Evolutionary conservation across 192 early-diverging fungal genomes (phyloP).

Genomic region (Podila epigama): DNA sequence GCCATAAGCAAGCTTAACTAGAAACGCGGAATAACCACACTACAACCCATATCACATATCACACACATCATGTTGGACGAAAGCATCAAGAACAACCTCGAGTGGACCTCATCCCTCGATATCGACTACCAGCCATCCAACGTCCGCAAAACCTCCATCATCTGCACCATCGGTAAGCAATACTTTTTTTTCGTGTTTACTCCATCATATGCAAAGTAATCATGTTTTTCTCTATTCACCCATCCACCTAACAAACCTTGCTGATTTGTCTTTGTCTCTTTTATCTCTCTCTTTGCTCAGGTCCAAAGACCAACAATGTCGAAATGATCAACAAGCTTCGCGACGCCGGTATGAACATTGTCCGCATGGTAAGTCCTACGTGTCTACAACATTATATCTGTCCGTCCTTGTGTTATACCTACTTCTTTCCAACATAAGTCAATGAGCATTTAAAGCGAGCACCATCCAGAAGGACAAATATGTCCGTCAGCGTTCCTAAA

Average conservation of each 20-base stretch:
- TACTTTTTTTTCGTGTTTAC: too few relatives aligned
- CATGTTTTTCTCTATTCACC: too few relatives aligned
- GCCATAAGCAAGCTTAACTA: not conserved
- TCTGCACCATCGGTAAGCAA: constrained; percentile 76
- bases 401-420: not conserved
- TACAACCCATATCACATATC: not conserved
- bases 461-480: not conserved
- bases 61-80: constrained; percentile 27
- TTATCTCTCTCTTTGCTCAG: constrained; percentile 23
- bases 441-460: not conserved
- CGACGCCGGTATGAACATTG: constrained; percentile 85
- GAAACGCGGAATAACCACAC: not conserved
- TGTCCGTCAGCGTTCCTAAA: too few relatives aligned
- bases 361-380: constrained; percentile 61
- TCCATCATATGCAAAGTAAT: too few relatives aligned
- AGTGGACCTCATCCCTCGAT: constrained; percentile 76
- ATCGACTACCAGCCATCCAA: constrained; percentile 64
- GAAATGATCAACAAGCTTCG: constrained; percentile 75
- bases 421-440: too few relatives aligned
- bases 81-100: constrained; percentile 66
- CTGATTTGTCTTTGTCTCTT: not conserved
- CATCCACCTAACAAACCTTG: too few relatives aligned
- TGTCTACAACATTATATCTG: not conserved
- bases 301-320: constrained; percentile 79
- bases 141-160: constrained; percentile 84